Conservation (phyloP, 2,329 filamentous ascomycete genomes). For the Coniella vitis region DNA sequence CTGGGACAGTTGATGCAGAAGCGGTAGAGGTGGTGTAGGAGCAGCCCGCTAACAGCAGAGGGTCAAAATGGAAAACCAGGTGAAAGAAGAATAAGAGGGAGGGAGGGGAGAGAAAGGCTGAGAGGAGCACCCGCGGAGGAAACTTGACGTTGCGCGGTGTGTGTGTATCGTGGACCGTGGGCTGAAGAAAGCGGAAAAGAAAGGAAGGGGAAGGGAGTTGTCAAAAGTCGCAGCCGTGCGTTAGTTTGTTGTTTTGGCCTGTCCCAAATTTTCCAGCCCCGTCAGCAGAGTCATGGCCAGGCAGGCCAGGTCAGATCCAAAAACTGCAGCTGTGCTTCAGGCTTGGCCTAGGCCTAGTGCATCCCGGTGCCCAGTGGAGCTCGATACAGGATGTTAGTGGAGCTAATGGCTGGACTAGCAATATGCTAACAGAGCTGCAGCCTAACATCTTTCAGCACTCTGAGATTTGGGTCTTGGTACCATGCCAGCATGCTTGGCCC, state of each 20-base stretch:
- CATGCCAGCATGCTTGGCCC: not conserved
- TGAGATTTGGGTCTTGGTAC: too few species aligned
- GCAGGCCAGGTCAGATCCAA: conserved; percentile 5
- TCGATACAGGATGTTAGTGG: not conserved
- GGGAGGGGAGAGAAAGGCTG: conserved; percentile 2
- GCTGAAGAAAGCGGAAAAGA: conserved; percentile 1
- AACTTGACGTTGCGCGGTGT: conserved; percentile 15
- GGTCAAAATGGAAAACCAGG: conserved; percentile 12
- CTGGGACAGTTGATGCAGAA: not conserved
- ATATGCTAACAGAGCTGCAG: too few species aligned
- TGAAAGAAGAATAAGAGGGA: conserved; percentile 10
- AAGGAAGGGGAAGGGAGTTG: not conserved
- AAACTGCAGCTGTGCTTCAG: not conserved
- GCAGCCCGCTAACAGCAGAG: not conserved
- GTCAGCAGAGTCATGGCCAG: conserved; percentile 4
- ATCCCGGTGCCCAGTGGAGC: not conserved
- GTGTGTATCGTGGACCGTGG: conserved; percentile 14
- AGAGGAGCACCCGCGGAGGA: conserved; percentile 14
- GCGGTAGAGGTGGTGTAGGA: not conserved
- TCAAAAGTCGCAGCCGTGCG: conserved; percentile 9
- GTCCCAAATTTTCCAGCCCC: conserved; percentile 9
- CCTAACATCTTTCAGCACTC: too few species aligned
- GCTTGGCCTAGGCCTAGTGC: not conserved
- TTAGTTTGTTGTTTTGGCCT: conserved; percentile 12
- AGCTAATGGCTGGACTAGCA: not conserved